Percentiles rank a stretch among this genome's conserved stretches.
Evolutionary conservation across 345 rosid species (phyloP).

Genomic region (Cardamine chenopodiifolia): DNA sequence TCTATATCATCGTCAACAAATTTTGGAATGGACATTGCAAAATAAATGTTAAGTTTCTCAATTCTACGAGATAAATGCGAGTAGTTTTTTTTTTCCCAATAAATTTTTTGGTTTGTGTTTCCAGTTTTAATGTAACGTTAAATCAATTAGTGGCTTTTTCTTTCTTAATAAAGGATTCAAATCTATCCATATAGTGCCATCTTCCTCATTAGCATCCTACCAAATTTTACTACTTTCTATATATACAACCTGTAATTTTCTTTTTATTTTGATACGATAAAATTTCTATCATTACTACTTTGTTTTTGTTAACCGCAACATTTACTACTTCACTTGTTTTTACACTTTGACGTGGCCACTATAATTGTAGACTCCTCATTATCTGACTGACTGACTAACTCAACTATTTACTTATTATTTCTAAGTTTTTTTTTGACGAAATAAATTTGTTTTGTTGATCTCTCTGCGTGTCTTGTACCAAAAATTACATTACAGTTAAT

Average conservation of each 20-base stretch:
- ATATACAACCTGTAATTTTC: not conserved
- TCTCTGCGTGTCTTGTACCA: conserved; percentile 19
- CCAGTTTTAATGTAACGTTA: conserved; percentile 12
- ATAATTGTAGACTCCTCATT: conserved; percentile 9
- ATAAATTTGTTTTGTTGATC: not conserved
- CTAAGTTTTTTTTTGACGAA: no score
- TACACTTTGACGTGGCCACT: conserved; percentile 22
- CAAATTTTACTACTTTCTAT: not conserved
- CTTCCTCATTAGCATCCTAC: not conserved
- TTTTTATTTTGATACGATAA: not conserved
- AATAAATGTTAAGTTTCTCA: no score
- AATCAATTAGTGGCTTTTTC: no score
- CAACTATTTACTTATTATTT: no score
- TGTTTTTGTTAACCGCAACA: no score
- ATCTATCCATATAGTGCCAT: no score
- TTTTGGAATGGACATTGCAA: no score
- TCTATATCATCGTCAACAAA: no score
- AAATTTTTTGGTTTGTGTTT: conserved; percentile 27
- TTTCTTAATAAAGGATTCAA: no score
- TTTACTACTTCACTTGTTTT: not conserved
- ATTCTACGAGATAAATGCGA: not conserved
- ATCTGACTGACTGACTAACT: conserved; percentile 3
- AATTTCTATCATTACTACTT: no score
- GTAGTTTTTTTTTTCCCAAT: conserved; percentile 26
- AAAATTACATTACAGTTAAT: not conserved